Percentiles rank a stretch among this genome's conserved stretches.
Conservation (phyloP, 139 green algal genomes). For the Auxenochlorella pyrenoidosa region DNA sequence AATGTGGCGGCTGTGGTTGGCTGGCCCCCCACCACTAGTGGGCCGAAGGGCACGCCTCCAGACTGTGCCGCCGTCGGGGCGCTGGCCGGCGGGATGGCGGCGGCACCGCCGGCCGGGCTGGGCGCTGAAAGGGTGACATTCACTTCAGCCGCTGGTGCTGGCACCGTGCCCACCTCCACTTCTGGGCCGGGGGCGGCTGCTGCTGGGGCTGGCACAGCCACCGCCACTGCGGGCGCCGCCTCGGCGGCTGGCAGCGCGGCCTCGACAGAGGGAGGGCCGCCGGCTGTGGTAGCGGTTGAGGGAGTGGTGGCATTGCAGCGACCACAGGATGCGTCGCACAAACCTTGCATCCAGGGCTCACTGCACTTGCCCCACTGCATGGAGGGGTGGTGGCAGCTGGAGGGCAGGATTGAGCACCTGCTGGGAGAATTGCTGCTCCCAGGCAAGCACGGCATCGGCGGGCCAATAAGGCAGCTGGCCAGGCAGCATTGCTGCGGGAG, state of each 20-base stretch:
- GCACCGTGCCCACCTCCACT: background rate
- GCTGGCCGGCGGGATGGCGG: background rate
- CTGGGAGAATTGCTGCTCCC: no score
- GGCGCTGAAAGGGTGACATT: background rate
- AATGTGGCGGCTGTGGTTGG: background rate
- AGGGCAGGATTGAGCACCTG: background rate
- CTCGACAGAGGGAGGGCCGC: background rate
- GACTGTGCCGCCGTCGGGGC: background rate
- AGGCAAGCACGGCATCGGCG: no score
- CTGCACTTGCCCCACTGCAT: slow-evolving; percentile 37
- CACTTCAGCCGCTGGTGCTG: background rate
- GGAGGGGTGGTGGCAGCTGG: background rate
- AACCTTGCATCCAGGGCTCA: slow-evolving; percentile 28
- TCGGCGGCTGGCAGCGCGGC: background rate
- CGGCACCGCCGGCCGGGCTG: no score
- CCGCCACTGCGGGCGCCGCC: background rate
- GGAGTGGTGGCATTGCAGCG: background rate
- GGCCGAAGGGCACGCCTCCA: background rate
- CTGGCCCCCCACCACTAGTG: background rate
- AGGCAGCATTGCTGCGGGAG: no score
- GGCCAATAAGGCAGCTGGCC: no score
- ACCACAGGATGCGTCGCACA: slow-evolving; percentile 30
- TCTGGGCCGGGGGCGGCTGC: background rate
- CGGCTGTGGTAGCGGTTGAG: background rate
- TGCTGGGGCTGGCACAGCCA: background rate